Evolutionary conservation across 805 yeast species (phyloP).

Genomic region (Hemisphaericaspora nanyangensis): DNA sequence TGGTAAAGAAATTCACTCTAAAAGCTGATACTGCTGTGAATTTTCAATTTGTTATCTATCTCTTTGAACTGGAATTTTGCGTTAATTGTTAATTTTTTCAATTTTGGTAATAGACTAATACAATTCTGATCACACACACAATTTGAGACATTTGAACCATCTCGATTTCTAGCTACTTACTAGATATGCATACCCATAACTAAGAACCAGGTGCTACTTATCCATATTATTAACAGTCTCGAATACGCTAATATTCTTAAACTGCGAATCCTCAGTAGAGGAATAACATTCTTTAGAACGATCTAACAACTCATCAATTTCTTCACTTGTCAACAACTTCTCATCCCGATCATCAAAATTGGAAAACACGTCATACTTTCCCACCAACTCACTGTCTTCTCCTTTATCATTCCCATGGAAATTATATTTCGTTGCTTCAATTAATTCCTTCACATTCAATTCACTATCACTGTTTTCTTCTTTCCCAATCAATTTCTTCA

Average conservation of each 20-base stretch:
- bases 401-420: slow-evolving; percentile 7
- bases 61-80: no score
- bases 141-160: no score
- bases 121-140: no score
- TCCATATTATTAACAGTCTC: slow-evolving; percentile 38
- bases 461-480: slow-evolving; percentile 12
- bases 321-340: slow-evolving; percentile 25
- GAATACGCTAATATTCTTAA: slow-evolving; percentile 28
- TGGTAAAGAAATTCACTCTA: no score
- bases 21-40: no score
- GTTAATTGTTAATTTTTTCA: no score
- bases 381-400: slow-evolving; percentile 2
- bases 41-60: no score
- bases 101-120: no score
- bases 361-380: slow-evolving; percentile 7
- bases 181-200: no score
- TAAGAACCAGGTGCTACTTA: no score
- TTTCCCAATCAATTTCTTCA: slow-evolving; percentile 17
- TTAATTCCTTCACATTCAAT: slow-evolving; percentile 16
- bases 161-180: no score
- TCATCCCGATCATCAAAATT: not conserved
- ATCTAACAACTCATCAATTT: slow-evolving; percentile 40
- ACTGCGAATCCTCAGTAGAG: slow-evolving; percentile 15
- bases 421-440: slow-evolving; percentile 18
- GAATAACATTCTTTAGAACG: slow-evolving; percentile 28